These are phyloP conservation scores for Nigrospora oryzae DNA, from an alignment of 2,329 filamentous ascomycete genomes.

Conservation along the genomic window DNA sequence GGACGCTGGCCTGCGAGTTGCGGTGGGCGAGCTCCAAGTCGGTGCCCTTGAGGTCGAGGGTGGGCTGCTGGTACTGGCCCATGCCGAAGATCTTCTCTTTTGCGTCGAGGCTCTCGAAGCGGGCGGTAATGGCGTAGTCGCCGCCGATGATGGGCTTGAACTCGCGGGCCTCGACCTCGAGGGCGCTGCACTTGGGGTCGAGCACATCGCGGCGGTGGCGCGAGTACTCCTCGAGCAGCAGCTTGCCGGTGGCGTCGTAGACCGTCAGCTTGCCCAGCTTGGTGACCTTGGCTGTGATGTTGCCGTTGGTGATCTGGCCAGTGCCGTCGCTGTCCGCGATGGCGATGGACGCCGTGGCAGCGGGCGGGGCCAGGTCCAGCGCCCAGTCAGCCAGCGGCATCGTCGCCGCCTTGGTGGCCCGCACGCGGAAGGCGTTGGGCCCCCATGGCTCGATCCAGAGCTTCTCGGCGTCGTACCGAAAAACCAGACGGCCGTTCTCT, in stretches of 20 bases:
- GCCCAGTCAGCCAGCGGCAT: constrained; percentile 32
- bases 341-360: constrained; percentile 5
- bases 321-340: constrained; percentile 21
- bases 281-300: constrained; percentile 36
- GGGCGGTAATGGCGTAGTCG: constrained; percentile 47
- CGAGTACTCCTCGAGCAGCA: constrained; percentile 44
- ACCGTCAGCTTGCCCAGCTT: constrained; percentile 41
- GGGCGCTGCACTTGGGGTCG: constrained; percentile 51
- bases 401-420: constrained; percentile 28
- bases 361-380: constrained; percentile 18
- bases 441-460: constrained; percentile 42
- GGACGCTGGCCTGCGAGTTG: constrained; percentile 58
- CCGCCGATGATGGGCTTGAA: constrained; percentile 43
- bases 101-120: constrained; percentile 43
- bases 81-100: constrained; percentile 59
- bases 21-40: constrained; percentile 58
- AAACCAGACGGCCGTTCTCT: constrained; percentile 11
- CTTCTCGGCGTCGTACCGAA: constrained; percentile 31
- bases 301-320: constrained; percentile 33
- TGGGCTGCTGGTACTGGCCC: constrained; percentile 60
- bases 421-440: constrained; percentile 34
- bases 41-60: constrained; percentile 52
- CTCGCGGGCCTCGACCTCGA: constrained; percentile 49
- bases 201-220: constrained; percentile 38
- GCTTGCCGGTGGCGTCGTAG: constrained; percentile 27